These are phyloP conservation scores for Fragaria nilgerrensis DNA, from an alignment of 306 rosid genomes.

Conservation along the genomic window DNA sequence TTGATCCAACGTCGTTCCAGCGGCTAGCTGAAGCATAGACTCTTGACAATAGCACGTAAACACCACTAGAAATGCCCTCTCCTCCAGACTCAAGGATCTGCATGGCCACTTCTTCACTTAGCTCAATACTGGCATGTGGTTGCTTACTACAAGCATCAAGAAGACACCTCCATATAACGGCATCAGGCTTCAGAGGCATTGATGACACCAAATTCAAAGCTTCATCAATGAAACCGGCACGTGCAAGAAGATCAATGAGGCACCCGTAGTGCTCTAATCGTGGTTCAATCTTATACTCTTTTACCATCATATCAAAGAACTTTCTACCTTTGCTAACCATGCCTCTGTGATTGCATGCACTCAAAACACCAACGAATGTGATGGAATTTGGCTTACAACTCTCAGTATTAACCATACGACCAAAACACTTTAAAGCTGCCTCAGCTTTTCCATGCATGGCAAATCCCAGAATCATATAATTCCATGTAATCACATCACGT, in stretches of 20 bases:
- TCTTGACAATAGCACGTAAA: constrained; percentile 68
- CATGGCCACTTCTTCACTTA: constrained; percentile 57
- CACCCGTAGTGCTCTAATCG: constrained; percentile 79
- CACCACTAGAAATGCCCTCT: constrained; percentile 53
- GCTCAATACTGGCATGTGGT: constrained; percentile 59
- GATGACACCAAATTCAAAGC: constrained; percentile 57
- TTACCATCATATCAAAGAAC: constrained; percentile 57
- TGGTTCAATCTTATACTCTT: constrained; percentile 52
- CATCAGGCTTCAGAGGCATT: constrained; percentile 78
- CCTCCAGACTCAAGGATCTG: constrained; percentile 51
- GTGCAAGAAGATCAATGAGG: constrained; percentile 72
- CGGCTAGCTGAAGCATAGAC: constrained; percentile 65
- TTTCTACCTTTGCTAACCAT: constrained; percentile 54
- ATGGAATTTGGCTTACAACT: constrained; percentile 55
- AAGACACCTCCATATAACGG: constrained; percentile 78
- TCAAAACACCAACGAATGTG: constrained; percentile 67
- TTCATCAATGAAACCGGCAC: constrained; percentile 53
- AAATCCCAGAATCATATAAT: constrained; percentile 63
- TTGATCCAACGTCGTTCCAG: constrained; percentile 68
- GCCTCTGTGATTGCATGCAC: constrained; percentile 77
- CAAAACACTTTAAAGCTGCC: constrained; percentile 46
- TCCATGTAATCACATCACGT: constrained; percentile 62
- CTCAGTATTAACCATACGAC: constrained; percentile 41
- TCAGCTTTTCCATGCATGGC: constrained; percentile 70
- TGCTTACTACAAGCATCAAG: constrained; percentile 76